A percentile compares a stretch with the other conserved stretches of the same genome.
Evolutionary conservation across 495 filamentous ascomycete genomes (phyloP).

Genomic region (Penicillium riverlandense): DNA sequence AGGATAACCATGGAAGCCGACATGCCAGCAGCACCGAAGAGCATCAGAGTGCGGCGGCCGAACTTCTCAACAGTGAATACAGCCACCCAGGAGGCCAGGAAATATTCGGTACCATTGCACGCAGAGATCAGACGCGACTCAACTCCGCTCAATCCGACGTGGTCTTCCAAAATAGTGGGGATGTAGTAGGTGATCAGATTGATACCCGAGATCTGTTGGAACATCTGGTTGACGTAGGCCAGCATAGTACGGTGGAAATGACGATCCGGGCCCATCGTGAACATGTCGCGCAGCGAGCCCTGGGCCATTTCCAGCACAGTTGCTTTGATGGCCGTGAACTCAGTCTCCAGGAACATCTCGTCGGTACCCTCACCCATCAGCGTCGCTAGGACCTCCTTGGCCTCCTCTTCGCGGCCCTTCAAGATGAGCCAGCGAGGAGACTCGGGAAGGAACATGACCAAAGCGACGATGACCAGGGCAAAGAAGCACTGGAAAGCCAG

Average conservation of each 20-base stretch:
- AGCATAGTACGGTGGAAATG: slow-evolving; percentile 67
- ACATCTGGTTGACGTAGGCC: slow-evolving; percentile 71
- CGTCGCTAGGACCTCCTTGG: slow-evolving; percentile 53
- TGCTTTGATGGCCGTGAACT: slow-evolving; percentile 68
- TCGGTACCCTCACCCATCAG: slow-evolving; percentile 48
- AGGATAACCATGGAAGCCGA: slow-evolving; percentile 61
- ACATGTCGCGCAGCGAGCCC: slow-evolving; percentile 59
- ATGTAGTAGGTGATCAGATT: slow-evolving; percentile 73
- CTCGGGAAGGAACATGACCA: slow-evolving; percentile 62
- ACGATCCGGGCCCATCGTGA: slow-evolving; percentile 64
- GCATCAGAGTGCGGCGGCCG: slow-evolving; percentile 64
- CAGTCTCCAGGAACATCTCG: slow-evolving; percentile 50
- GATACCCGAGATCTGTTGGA: slow-evolving; percentile 71
- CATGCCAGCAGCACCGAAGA: slow-evolving; percentile 66
- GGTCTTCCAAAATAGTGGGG: slow-evolving; percentile 53
- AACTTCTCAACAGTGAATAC: slow-evolving; percentile 64
- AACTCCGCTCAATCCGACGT: slow-evolving; percentile 47
- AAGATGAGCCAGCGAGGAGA: slow-evolving; percentile 70
- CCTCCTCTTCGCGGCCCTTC: slow-evolving; percentile 60
- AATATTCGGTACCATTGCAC: slow-evolving; percentile 68
- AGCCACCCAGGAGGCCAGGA: slow-evolving; percentile 63
- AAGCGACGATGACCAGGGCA: slow-evolving; percentile 50
- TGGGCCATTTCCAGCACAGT: slow-evolving; percentile 65
- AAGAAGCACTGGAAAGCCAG: slow-evolving; percentile 68
- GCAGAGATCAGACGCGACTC: slow-evolving; percentile 63